Base-by-base conservation (phyloP, 78 protist species). In the slime mould (Dictyostelium discoideum) region DNA sequence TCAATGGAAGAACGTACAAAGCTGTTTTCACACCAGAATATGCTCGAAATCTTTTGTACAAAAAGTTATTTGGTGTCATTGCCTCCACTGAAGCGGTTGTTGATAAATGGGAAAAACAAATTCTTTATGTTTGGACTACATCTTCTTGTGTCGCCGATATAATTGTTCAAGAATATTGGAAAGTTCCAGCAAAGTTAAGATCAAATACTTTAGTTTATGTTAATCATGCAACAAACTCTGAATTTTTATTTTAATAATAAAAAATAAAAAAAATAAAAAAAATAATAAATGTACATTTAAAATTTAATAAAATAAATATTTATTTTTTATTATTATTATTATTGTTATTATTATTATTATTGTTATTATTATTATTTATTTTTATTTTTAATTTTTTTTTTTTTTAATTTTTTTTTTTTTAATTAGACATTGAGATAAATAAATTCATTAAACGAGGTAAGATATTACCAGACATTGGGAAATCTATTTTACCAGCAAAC, bases 81-180 rank as follows among this genome's bases (percentile, higher is more conserved):
- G 96, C 90, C 20, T 90, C 95, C 9, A 63, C 92, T 24, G 88
- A 73, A 65, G 87, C 86, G 0, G 85, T 72, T 0, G n/a, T 74
- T 0, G 90, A 96, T 48, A 92, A 80, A 67, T 96, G 97, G 97
- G 96, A 96, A 65, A 96, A 96, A 87, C 97, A 96, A 94, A 86
- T 96, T 63, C 80, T 96, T 26, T 94, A 92, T 83, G 48, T 96
- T 69, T 92, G 92, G 94, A 86, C 97, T 1, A 89, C 93, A 0
- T 87, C 93, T 0, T 82, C 90, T 0, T 26, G 20, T 40, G 94
- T 84, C n/a, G 86, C 97, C 2, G 86, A 85, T 46, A 89, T 69
- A 10, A 85, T 87, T 22, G 92, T 85, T 13, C 83, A 80, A 32
- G 92, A 89, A 60, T 95, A 81, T 60, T 89, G 94, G 92, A 81